Percentiles rank a stretch among this genome's conserved stretches.
Conservation (phyloP, 2,329 filamentous ascomycete species). For the Nothomitra cinnamomea region DNA sequence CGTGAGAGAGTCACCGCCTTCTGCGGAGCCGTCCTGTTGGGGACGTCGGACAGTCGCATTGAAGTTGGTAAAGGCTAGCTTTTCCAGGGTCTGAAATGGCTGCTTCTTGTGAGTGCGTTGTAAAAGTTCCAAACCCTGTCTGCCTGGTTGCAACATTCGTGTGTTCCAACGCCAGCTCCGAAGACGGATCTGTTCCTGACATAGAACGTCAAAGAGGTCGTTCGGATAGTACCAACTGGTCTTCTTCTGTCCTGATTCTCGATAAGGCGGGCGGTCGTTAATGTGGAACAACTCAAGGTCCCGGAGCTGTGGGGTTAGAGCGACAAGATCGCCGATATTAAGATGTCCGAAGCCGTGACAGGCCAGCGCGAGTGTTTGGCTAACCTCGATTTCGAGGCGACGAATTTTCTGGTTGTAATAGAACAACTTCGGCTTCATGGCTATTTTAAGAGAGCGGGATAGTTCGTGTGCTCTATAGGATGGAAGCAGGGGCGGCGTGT, state of each 20-base stretch:
- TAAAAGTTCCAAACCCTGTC: constrained; percentile 24
- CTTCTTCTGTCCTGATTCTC: constrained; percentile 33
- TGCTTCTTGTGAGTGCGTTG: constrained; percentile 35
- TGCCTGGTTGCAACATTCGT: constrained; percentile 23
- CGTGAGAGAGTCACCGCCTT: constrained; percentile 15
- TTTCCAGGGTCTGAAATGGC: constrained; percentile 39
- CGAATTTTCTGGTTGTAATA: constrained; percentile 50
- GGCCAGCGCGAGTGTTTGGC: constrained; percentile 35
- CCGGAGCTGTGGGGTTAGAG: constrained; percentile 46
- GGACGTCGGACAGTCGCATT: constrained; percentile 4
- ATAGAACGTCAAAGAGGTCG: constrained; percentile 47
- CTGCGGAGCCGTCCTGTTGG: constrained; percentile 18
- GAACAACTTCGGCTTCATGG: constrained; percentile 30
- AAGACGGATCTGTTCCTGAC: constrained; percentile 28
- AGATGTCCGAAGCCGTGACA: constrained; percentile 36
- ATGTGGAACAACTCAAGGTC: constrained; percentile 57
- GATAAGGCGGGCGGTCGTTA: constrained; percentile 49
- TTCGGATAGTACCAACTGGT: constrained; percentile 54
- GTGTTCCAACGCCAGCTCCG: constrained; percentile 40
- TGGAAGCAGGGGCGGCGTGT: constrained; percentile 45
- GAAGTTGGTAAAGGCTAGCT: constrained; percentile 35
- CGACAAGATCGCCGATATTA: constrained; percentile 41
- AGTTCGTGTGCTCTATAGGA: constrained; percentile 31
- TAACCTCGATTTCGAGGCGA: constrained; percentile 52
- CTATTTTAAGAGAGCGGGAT: constrained; percentile 36